phyloP scores from a whole-genome alignment of 345 rosid species.

The Acer yangbiense region DNA sequence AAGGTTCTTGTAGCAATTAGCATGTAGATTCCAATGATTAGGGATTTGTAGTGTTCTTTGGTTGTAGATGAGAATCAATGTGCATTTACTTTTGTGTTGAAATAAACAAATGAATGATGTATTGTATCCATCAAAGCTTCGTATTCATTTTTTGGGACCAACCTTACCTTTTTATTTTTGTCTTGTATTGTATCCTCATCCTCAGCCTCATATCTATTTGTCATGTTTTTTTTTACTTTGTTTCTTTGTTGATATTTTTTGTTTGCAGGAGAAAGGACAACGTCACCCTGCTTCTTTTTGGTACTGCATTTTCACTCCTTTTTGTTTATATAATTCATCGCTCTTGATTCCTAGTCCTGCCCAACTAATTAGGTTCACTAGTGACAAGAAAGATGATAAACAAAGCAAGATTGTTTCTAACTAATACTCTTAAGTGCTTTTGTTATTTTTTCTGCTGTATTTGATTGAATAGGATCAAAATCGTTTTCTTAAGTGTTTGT shows the following conservation, averaged over 20 bases:
- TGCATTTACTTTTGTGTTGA: neutral
- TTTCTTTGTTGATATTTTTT: neutral
- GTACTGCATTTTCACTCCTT: neutral
- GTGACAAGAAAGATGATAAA: neutral
- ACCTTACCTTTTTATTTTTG: neutral
- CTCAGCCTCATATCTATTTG: neutral
- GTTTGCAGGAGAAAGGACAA: neutral
- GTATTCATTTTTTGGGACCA: neutral
- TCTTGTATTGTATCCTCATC: neutral
- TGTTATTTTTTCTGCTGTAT: neutral
- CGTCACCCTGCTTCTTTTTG: neutral
- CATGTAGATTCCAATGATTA: neutral
- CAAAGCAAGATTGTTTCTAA: neutral
- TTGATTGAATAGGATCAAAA: neutral
- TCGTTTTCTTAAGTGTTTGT: too few species aligned
- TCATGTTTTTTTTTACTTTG: neutral
- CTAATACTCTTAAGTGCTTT: neutral
- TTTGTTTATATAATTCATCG: neutral
- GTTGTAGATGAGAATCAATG: too few species aligned
- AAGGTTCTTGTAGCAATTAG: too few species aligned
- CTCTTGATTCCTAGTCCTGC: neutral
- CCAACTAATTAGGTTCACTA: neutral
- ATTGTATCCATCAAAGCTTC: neutral
- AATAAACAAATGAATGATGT: neutral
- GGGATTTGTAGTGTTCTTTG: too few species aligned